Base-by-base conservation (phyloP, 176 grass and related monocot genomes). In the Carex kokanica region DNA sequence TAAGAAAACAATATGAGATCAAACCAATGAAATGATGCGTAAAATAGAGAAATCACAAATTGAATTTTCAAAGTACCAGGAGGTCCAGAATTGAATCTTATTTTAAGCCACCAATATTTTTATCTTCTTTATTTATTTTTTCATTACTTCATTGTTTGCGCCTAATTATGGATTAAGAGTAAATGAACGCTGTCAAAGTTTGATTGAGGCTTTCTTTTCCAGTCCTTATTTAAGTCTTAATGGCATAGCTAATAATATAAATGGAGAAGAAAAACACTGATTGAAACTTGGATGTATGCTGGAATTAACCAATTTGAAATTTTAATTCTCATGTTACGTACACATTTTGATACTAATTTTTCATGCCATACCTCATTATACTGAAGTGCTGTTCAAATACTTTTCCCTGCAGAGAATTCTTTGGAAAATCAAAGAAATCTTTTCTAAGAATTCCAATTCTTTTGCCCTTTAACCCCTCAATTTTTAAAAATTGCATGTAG, bases 401-500 rank as follows among this genome's bases (percentile, higher is more conserved):
- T 71, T 13, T 87, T 6, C 64, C 59, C 43, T 78, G 54, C 27
- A 65, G 5, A 0, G 87, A 53, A 0, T 86, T 81, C 14, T 80
- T 74, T 0, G 59, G 52, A 23, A 60, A 90, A 71, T 63, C 36
- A 31, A 93, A 97, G 27, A 91, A 78, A 0, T 56, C 77, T 9
- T 82, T 72, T 24, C 72, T 54, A 7, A 84, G 77, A 51, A 91
- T 64, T 0, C 87, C 91, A 0, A 97, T 41, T 24, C 85, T 85
- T 82, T 97, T 97, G 0, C 85, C 89, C 7, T n/a, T 86, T 4
- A 91, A 62, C 1, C 91, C 93, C 15, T 93, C 85, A 13, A 38
- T 32, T 54, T 81, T 93, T 25, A 93, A 15, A 75, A 93, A 97
- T 83, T 93, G 89, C 4, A 0, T 41, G 81, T 97, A 97, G 13